Conservation (phyloP, 257 asterid species). For the Solanum ossicruentum region DNA sequence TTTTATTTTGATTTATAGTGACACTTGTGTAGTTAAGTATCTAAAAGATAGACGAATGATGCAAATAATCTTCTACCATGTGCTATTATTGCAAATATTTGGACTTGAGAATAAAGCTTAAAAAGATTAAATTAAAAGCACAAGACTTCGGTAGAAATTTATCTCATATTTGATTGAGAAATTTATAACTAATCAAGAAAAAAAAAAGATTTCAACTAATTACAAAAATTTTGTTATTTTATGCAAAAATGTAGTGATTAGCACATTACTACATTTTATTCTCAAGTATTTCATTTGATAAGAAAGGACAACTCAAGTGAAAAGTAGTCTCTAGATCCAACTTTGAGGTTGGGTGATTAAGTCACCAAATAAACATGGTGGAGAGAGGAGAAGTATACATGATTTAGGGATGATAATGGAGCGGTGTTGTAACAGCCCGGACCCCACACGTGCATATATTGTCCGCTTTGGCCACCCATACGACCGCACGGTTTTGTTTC, state of each 20-base stretch:
- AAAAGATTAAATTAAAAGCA: neutral
- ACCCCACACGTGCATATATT: no score
- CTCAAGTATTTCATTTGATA: neutral
- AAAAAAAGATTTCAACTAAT: neutral
- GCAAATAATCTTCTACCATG: no score
- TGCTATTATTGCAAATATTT: neutral
- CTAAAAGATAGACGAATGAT: no score
- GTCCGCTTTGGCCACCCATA: no score
- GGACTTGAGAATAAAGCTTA: neutral
- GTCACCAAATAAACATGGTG: neutral
- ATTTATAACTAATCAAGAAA: neutral
- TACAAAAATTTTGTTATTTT: neutral
- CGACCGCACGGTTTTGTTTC: no score
- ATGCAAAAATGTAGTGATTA: neutral
- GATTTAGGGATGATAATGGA: no score
- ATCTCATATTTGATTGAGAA: neutral
- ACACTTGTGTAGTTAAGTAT: no score
- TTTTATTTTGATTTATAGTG: neutral
- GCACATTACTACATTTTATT: neutral
- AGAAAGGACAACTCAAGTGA: neutral
- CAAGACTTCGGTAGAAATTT: neutral
- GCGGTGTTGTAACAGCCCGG: no score
- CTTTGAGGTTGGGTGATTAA: neutral
- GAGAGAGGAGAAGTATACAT: neutral
- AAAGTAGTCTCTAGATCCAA: neutral